Base-by-base conservation (phyloP, 1,139 yeast species). In the Sugiyamaella neomexicana region DNA sequence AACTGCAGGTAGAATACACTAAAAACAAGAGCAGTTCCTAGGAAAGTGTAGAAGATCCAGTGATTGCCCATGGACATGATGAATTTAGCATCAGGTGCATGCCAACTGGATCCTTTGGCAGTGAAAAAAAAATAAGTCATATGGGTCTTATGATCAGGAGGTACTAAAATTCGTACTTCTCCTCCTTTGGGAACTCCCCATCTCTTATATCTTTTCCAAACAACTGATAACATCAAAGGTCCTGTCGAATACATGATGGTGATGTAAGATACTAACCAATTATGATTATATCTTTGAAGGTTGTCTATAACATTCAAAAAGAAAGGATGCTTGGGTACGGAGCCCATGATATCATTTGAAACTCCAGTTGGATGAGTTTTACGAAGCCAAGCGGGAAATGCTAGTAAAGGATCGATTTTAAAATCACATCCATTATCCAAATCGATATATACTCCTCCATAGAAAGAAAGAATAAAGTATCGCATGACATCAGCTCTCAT, bases 231-330 rank as follows among this genome's bases (percentile, higher is more conserved):
- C 67, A 88, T 89, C 57, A 89, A 73, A 0, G 97, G 97, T 2
- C 97, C 97, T 0, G 97, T 90, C 9, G 95, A 84, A 66, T 83
- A 86, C 97, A 90, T 89, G 68, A 90, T 89, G 40, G 97, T 89
- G 58, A 89, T 75, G 71, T 90, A 90, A 10, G 97, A 96, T 15
- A 88, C 81, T 23, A 63, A 38, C 63, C 61, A 63, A 58, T 62
- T 62, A 36, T 56, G 60, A 56, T 64, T 56, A 70, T 86, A 89
- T 50, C 71, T 76, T 59, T 81, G 72, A 57, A 90, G 75, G 53
- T 79, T 80, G 59, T 83, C 84, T 60, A 89, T 78, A 17, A 79
- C 86, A 66, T 85, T 84, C 52, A 77, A 68, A 74, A 88, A 89
- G 72, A 89, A 89, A 1, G 96, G 96, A 71, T 90, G 97, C 51